Evolutionary conservation across 495 filamentous ascomycete genomes (phyloP), one percentile per base, ranked within the genome.

Genomic region (Penicillium roqueforti): DNA sequence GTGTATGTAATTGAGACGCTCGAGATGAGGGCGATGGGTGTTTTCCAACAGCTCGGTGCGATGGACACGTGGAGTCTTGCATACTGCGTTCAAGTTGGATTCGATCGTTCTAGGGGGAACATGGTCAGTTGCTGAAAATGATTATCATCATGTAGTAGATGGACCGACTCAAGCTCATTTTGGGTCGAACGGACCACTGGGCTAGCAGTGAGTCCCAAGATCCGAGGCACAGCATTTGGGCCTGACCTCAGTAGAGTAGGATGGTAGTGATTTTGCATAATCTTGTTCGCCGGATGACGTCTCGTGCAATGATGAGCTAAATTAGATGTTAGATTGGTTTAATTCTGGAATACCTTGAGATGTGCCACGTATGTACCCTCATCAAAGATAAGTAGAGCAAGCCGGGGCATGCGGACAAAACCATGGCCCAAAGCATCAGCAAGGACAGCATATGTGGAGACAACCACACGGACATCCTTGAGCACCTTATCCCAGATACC

Each of bases 121-220:
- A 23, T 22, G 3, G 36, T 48, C 18, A 62, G 49, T 32, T 9
- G 18, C 0, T 34, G 5, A 2, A 6, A 4, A 32, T 3, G 6
- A 1, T n/a, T 4, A 14, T 16, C n/a, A 4, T 9, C 3, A 7
- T n/a, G 3, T 9, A 36, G 18, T n/a, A 36, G 3, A 6, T 18
- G 0, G 6, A 63, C 66, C 37, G 20, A 73, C 70, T 53, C 29
- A 22, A 53, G 77, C 73, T 66, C 76, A 5, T 59, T 34, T 1
- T 14, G 23, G 1, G 40, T 66, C 0, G 66, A 70, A 26, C 66
- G 79, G 52, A 88, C 81, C 9, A 92, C 75, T 0, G 92, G 92
- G 59, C 89, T 95, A 0, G 92, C 92, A 18, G 88, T 91, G 3
- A 97, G 78, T 5, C 92, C 92, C 8, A 97, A 72, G 47, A 97